These are phyloP conservation scores for Leccinum fallax DNA, from an alignment of 1,284 basidiomycete species.

Conservation along the genomic window DNA sequence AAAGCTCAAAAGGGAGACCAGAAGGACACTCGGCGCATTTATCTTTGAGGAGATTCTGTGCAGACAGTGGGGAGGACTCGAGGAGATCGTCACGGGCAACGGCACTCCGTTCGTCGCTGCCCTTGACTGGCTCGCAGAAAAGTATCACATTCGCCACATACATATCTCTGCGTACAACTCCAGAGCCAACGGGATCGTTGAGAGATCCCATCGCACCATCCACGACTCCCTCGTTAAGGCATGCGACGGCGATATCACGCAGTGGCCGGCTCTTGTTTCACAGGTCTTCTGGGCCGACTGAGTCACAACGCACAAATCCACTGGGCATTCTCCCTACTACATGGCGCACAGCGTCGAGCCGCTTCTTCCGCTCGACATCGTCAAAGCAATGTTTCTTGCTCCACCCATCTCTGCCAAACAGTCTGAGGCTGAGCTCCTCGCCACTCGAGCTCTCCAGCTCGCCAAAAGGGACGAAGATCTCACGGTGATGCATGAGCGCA, in stretches of 20 bases:
- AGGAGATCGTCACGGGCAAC: conserved; percentile 15
- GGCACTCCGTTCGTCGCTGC: neutral
- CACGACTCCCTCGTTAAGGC: conserved; percentile 5
- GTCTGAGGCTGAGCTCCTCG: neutral
- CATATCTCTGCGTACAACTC: conserved; percentile 9
- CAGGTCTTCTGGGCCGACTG: conserved; percentile 6
- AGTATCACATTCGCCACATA: conserved; percentile 9
- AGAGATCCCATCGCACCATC: conserved; percentile 4
- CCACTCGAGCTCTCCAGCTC: neutral
- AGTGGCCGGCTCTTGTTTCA: neutral
- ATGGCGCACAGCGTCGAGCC: conserved; percentile 33
- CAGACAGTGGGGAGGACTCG: conserved; percentile 3
- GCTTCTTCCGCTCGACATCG: conserved; percentile 33
- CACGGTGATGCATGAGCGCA: conserved; percentile 3
- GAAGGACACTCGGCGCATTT: neutral
- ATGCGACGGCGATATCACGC: conserved; percentile 7
- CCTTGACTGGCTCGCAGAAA: neutral
- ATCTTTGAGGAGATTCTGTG: conserved; percentile 5
- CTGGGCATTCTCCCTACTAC: conserved; percentile 20
- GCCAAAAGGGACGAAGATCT: neutral
- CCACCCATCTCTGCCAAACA: neutral
- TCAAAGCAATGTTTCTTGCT: conserved; percentile 33
- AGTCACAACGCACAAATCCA: neutral
- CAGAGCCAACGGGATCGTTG: conserved; percentile 4
- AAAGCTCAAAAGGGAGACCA: conserved; percentile 19